Conservation (phyloP, 164 flowering plant genomes). For the Piper longum region DNA sequence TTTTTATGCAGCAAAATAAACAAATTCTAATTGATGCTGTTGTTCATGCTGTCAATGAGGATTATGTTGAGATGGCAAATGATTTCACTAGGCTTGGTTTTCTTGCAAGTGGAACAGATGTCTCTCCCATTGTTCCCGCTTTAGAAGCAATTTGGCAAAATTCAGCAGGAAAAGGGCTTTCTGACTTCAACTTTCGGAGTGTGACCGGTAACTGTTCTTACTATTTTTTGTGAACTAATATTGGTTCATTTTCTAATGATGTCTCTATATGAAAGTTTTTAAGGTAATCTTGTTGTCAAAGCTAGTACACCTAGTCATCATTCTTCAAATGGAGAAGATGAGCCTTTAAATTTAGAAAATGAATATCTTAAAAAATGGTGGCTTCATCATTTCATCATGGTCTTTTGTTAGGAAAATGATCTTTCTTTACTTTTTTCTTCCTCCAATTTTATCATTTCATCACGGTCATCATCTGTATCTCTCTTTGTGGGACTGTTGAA, state of each 20-base stretch:
- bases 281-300: too few species aligned
- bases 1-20: slow-evolving; percentile 70
- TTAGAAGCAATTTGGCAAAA: slow-evolving; percentile 98
- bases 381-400: too few species aligned
- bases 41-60: slow-evolving; percentile 99
- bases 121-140: slow-evolving; percentile 86
- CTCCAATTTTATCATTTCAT: too few species aligned
- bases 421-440: too few species aligned
- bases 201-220: slow-evolving; percentile 59
- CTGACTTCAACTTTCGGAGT: slow-evolving; percentile 92
- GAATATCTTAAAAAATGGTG: too few species aligned
- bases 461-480: too few species aligned
- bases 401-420: too few species aligned
- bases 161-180: slow-evolving; percentile 79
- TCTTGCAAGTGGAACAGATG: slow-evolving; percentile 90
- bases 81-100: slow-evolving; percentile 98
- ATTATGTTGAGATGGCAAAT: slow-evolving; percentile 96
- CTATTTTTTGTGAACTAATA: neutral
- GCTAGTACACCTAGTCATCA: too few species aligned
- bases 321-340: too few species aligned
- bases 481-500: too few species aligned
- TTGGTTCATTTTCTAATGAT: neutral
- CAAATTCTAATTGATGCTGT: slow-evolving; percentile 98
- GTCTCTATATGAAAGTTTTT: too few species aligned
- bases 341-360: too few species aligned